Base-by-base conservation (phyloP, 2,329 filamentous ascomycete genomes). In the Ambrosiella cleistominuta region DNA sequence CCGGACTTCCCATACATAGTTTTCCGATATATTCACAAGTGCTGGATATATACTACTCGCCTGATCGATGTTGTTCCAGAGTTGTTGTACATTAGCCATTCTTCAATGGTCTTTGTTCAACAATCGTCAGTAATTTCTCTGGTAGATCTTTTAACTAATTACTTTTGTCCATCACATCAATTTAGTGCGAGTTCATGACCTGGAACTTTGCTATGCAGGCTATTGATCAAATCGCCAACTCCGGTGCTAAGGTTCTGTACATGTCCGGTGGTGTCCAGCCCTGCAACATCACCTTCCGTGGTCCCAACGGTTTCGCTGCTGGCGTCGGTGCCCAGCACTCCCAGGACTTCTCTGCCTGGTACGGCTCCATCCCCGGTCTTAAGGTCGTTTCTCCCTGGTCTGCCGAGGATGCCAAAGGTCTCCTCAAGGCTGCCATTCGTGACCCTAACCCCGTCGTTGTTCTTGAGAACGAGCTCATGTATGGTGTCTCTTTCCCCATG, bases 131-230 rank as follows among this genome's bases (percentile, higher is more conserved):
- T 27, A 27, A 27, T 27, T 27, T 27, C 13, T 27, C 13, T 27
- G 15, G 12, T 40, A 11, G 37, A n/a, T 47, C 11, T 17, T n/a
- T 36, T 55, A 55, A 52, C 60, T 58, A 55, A 62, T 50, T 27
- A 37, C 27, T 60, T 52, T 27, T 54, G n/a, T 42, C 27, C 35
- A 59, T 55, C 44, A n/a, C 35, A 42, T 53, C 17, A 36, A 17
- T 62, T 7, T 64, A 93, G 88, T 93, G 86, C 81, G 93, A 98
- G 77, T 98, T 98, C 80, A 98, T 98, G 93, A 98, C 93, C 68
- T 97, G 95, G 83, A 98, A 98, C 82, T 97, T 97, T 71, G 91
- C 93, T 72, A 98, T 98, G 93, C 93, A 98, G 77, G 88, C 93
- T 70, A 98, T 98, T 73, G 93, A 98, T 72, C 93, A 98, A 73